phyloP scores from a whole-genome alignment of 768 basidiomycete genomes.

The Leccinum incarnatum region DNA sequence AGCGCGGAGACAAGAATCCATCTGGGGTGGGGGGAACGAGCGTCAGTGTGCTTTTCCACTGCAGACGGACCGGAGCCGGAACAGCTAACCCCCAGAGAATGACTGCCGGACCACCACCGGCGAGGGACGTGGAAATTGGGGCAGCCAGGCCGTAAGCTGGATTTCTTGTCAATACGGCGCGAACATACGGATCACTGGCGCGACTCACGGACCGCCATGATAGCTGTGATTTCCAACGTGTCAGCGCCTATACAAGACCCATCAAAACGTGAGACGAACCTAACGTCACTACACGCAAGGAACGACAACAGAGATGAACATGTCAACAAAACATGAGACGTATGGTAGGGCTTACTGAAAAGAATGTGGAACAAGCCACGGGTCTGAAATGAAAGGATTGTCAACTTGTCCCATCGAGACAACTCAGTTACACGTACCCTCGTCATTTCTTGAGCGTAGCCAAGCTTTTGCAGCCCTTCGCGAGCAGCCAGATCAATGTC shows the following conservation, averaged over 20 bases:
- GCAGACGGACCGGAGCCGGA: not conserved
- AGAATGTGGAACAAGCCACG: constrained; percentile 51
- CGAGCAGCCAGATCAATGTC: constrained; percentile 28
- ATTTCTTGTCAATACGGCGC: constrained; percentile 3
- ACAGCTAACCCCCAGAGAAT: constrained; percentile 56
- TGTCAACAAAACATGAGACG: not conserved
- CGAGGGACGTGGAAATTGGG: constrained; percentile 54
- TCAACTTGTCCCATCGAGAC: not conserved
- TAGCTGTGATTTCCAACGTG: constrained; percentile 35
- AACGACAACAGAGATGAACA: not conserved
- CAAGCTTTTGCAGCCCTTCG: constrained; percentile 47
- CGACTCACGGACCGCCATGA: constrained; percentile 61
- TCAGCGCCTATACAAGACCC: constrained; percentile 1
- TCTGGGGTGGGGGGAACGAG: constrained; percentile 24
- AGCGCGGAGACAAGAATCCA: constrained; percentile 51
- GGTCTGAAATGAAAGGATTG: constrained; percentile 30
- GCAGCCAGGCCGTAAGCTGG: constrained; percentile 55
- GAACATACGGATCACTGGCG: not conserved
- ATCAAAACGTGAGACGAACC: constrained; percentile 30
- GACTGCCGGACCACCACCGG: constrained; percentile 53
- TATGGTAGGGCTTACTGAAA: constrained; percentile 42
- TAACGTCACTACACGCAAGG: constrained; percentile 41
- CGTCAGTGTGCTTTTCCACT: not conserved
- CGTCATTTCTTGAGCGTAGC: constrained; percentile 54
- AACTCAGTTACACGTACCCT: constrained; percentile 34